Evolutionary conservation across 2,329 filamentous ascomycete genomes (phyloP).

Genomic region (Stachybotrys echinatus): DNA sequence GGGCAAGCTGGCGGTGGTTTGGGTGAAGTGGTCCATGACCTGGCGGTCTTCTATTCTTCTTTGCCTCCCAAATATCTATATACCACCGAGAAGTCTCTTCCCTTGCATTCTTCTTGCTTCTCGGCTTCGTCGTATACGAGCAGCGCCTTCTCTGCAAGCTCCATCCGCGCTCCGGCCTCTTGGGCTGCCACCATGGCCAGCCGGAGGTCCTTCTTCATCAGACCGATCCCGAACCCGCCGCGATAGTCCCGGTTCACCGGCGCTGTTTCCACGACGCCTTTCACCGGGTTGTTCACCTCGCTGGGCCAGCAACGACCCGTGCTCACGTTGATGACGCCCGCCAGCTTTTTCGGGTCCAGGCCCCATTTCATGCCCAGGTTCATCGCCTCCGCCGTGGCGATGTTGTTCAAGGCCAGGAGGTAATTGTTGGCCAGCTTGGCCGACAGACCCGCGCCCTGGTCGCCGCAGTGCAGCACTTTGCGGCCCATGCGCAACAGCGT

Average conservation of each 20-base stretch:
- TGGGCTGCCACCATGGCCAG: slow-evolving; percentile 68
- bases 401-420: slow-evolving; percentile 88
- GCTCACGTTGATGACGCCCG: slow-evolving; percentile 84
- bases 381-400: slow-evolving; percentile 62
- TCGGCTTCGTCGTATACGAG: slow-evolving; percentile 65
- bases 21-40: too few species aligned
- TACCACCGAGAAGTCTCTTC: slow-evolving; percentile 76
- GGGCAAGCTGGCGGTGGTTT: too few species aligned
- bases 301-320: slow-evolving; percentile 96
- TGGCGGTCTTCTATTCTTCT: slow-evolving; percentile 23
- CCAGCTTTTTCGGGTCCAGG: slow-evolving; percentile 59
- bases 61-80: slow-evolving; percentile 64
- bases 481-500: slow-evolving; percentile 79
- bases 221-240: slow-evolving; percentile 69
- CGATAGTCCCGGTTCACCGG: slow-evolving; percentile 72
- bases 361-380: slow-evolving; percentile 58
- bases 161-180: slow-evolving; percentile 61
- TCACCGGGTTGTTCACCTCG: slow-evolving; percentile 92
- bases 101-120: slow-evolving; percentile 54
- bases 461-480: slow-evolving; percentile 79
- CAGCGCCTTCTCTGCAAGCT: slow-evolving; percentile 56
- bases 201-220: slow-evolving; percentile 78
- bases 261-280: slow-evolving; percentile 70
- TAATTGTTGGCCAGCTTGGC: slow-evolving; percentile 98
- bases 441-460: slow-evolving; percentile 77